These are phyloP conservation scores for Penicillium palitans DNA, from an alignment of 2,329 filamentous ascomycete species.

Conservation along the genomic window DNA sequence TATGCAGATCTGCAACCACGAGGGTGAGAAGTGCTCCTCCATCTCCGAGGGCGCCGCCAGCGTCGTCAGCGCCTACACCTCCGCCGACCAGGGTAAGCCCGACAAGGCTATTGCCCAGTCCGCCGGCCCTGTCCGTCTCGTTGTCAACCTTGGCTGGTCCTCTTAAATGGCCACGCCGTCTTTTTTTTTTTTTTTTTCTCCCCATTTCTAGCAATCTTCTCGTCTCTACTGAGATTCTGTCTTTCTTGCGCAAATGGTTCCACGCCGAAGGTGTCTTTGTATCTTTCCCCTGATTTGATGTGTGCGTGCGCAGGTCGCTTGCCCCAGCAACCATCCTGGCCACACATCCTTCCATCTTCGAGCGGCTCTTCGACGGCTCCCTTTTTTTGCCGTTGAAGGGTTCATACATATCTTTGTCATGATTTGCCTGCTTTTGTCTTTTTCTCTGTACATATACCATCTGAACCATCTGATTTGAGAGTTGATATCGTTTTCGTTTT, in stretches of 20 bases:
- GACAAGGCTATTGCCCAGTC: constrained; percentile 33
- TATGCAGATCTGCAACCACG: constrained; percentile 39
- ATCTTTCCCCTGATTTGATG: constrained; percentile 4
- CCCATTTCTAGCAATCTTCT: constrained; percentile 9
- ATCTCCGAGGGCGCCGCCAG: constrained; percentile 26
- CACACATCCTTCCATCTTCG: constrained; percentile 8
- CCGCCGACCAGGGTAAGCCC: constrained; percentile 27
- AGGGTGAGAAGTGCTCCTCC: constrained; percentile 32
- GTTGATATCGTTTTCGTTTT: constrained; percentile 21
- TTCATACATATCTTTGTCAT: constrained; percentile 22
- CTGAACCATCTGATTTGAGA: constrained; percentile 19
- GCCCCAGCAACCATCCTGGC: constrained; percentile 5
- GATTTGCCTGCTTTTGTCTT: constrained; percentile 15
- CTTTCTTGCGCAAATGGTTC: constrained; percentile 22
- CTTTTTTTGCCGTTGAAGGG: constrained; percentile 3
- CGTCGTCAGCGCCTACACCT: constrained; percentile 38
- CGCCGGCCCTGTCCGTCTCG: constrained; percentile 34
- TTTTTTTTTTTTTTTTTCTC: neutral
- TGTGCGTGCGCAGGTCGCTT: constrained; percentile 16
- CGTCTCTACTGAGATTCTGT: constrained; percentile 12
- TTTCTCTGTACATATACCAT: constrained; percentile 32
- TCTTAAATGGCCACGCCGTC: constrained; percentile 13
- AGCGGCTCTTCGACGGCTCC: constrained; percentile 11
- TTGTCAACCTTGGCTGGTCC: constrained; percentile 33
- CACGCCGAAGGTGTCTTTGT: constrained; percentile 8